Evolutionary conservation across 2,329 filamentous ascomycete genomes (phyloP), one percentile per base, ranked within the genome.

Genomic region (Xylariomycetidae sp.): DNA sequence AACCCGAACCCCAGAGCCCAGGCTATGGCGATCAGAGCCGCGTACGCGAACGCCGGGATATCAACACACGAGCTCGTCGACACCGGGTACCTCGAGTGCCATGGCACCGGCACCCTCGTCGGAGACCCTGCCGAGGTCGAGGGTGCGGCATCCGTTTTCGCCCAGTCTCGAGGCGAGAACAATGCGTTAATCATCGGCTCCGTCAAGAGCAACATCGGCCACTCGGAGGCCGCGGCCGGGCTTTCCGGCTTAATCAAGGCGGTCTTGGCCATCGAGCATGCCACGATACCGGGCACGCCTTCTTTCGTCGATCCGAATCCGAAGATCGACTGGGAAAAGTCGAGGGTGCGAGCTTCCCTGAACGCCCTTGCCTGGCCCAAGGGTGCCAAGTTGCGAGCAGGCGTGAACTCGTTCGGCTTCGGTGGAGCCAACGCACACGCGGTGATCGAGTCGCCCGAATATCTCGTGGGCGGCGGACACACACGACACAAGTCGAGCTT

Each of bases 101-200:
- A 69, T 22, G 64, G 63, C 2, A 68, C 66, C 0, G 63, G 63
- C 1, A 69, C 66, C 2, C 42, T 31, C 11, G 56, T 56, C 2
- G 66, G 66, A 2, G 66, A 69, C 30, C 57, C 61, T 0, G 41
- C 40, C 3, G 66, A 69, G 36, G 54, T 58, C 0, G 25, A 36
- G 1, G 64, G 57, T 0, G 50, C 62, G 2, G 41, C 34, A 0
- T 26, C 34, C 1, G 53, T 57, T 0, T 61, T 62, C 16, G 18
- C 41, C 1, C 4, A 31, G 1, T 38, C 37, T 0, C 39, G 45
- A 1, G 2, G 25, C 1, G 18, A 30, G 2, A 30, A 37, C 1
- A 34, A 29, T 2, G 41, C 42, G 0, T 33, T 53, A 1, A 23
- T 46, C n/a, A 53, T 55, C 8, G 54, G 51, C 12, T 49, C 54